Evolutionary conservation across 139 green algal species (phyloP), one percentile per base, ranked within the genome.

Genomic region (Chlorokybus atmophyticus): DNA sequence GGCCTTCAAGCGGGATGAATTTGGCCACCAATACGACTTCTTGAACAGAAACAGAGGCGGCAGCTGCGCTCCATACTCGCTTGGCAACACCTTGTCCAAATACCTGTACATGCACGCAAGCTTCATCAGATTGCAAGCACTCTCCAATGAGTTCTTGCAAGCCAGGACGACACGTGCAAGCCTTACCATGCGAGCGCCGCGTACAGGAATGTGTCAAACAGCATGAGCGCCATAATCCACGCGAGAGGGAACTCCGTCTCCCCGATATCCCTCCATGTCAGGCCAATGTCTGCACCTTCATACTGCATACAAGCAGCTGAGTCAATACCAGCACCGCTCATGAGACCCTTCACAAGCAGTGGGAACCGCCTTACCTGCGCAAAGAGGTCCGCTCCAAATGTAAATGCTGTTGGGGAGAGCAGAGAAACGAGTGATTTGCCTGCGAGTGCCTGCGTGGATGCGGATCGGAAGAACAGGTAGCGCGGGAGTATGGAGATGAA

Each of bases 41-140:
- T 51, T 64, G 32, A 76, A 71, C 14, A 59, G 41, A 30, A 76
- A 76, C 47, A 35, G 67, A 3, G 41, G 41, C 3, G 40, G 17
- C 17, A 58, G 38, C 3, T 27, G 44, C 29, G 35, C 32, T 1
- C 68, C 68, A 30, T 61, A 76, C 55, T 67, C 50, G 2, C 26
- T 67, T 24, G 62, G 62, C 25, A 67, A 47, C 17, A 76, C 68
- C 28, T 66, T 55, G 40, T 76, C 68, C n/a, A 76, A 55, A 53
- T 76, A 76, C 52, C 58, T 62, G 55, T 17, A 44, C 14, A 17
- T 23, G 17, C 14, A 44, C 38, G 38, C 35, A 44, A 10, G 10
- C 35, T 14, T 10, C 10, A 10, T 44, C 35, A 44, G 35, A 44
- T 44, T 10, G 35, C 35, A 44, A 44, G 35, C 35, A 44, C 35